Conservation (phyloP, 495 filamentous ascomycete genomes). For the Aspergillus sclerotioniger region DNA sequence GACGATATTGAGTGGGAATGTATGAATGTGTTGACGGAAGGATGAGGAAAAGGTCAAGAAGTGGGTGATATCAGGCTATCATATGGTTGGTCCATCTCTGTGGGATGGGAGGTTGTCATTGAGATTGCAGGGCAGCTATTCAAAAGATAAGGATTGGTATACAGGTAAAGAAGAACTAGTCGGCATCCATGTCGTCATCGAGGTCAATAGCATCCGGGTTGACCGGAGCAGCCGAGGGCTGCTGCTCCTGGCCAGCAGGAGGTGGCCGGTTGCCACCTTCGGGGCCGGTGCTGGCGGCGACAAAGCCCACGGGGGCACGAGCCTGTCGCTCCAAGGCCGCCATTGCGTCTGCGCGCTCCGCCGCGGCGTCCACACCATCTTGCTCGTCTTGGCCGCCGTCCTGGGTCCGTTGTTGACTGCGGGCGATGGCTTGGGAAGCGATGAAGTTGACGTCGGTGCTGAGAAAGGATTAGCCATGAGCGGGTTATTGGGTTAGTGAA, state of each 20-base stretch:
- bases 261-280: conserved; percentile 65
- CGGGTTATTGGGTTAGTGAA: not conserved
- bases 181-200: conserved; percentile 60
- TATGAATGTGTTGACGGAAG: too few relatives aligned
- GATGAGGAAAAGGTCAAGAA: too few relatives aligned
- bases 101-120: not conserved
- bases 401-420: conserved; percentile 62
- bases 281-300: conserved; percentile 77
- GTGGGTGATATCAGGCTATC: too few relatives aligned
- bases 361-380: conserved; percentile 47
- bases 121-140: not conserved
- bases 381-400: conserved; percentile 39
- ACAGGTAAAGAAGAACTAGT: conserved; percentile 20
- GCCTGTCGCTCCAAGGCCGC: conserved; percentile 85
- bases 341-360: conserved; percentile 79
- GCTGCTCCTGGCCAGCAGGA: conserved; percentile 35
- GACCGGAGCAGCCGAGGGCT: conserved; percentile 44
- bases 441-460: conserved; percentile 98
- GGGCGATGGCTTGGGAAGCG: conserved; percentile 88
- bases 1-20: too few relatives aligned
- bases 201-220: conserved; percentile 93
- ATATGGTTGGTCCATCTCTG: too few relatives aligned
- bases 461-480: conserved; percentile 15
- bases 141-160: conserved; percentile 7
- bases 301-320: conserved; percentile 85